Percentiles rank a stretch among this genome's conserved stretches.
Evolutionary conservation across 2,329 filamentous ascomycete species (phyloP).

Genomic region (Aspergillus sp.): DNA sequence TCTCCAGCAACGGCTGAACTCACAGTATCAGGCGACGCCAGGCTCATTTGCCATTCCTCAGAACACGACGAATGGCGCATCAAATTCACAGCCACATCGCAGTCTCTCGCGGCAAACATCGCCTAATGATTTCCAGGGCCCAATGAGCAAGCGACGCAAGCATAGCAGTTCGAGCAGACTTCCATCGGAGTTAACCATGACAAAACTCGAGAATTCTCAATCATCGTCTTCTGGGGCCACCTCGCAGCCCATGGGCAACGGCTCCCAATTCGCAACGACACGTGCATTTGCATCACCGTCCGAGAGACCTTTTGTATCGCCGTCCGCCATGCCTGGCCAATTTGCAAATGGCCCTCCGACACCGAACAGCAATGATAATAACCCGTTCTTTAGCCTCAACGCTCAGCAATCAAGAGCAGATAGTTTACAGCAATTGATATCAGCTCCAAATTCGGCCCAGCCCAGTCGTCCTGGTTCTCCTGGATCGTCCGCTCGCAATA

Average conservation of each 20-base stretch:
- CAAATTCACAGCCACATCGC: conserved; percentile 50
- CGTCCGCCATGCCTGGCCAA: conserved; percentile 36
- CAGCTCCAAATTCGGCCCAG: conserved; percentile 64
- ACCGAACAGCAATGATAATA: conserved; percentile 58
- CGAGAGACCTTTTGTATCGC: conserved; percentile 43
- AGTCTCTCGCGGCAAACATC: conserved; percentile 68
- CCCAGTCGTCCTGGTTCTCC: conserved; percentile 75
- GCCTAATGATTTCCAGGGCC: conserved; percentile 57
- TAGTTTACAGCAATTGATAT: conserved; percentile 60
- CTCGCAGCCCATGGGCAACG: conserved; percentile 34
- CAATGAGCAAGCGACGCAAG: conserved; percentile 74
- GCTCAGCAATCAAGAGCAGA: conserved; percentile 60
- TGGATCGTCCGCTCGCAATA: conserved; percentile 39
- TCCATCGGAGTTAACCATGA: conserved; percentile 72
- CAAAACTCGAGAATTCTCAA: conserved; percentile 60
- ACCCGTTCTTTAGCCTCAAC: conserved; percentile 50
- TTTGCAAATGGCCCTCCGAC: conserved; percentile 59
- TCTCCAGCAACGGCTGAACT: conserved; percentile 48
- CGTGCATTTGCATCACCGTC: conserved; percentile 30
- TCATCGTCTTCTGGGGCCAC: conserved; percentile 17
- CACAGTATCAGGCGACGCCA: conserved; percentile 33
- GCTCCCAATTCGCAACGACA: conserved; percentile 37
- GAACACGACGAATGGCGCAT: conserved; percentile 29
- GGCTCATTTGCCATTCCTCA: conserved; percentile 35
- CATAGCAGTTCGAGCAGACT: conserved; percentile 63